These are phyloP conservation scores for Verticillium dahliae DNA, from an alignment of 2,329 filamentous ascomycete genomes.

Conservation along the genomic window DNA sequence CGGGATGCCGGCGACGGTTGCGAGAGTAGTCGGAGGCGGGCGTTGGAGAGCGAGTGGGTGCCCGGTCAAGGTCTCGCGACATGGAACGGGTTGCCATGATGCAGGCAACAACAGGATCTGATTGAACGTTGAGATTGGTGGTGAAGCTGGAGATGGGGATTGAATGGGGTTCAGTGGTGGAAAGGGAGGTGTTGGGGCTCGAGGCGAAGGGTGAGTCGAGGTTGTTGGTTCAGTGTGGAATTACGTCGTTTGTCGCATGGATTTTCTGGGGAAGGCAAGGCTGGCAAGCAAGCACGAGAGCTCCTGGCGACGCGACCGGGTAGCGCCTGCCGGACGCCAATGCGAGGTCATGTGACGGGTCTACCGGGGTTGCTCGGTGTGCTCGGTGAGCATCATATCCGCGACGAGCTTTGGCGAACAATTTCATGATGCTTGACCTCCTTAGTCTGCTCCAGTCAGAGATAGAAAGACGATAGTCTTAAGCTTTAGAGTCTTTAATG, in stretches of 20 bases:
- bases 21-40: conserved; percentile 26
- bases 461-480: not conserved
- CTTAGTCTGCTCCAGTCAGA: not conserved
- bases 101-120: not conserved
- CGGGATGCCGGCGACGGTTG: conserved; percentile 22
- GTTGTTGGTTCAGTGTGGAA: not conserved
- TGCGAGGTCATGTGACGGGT: not conserved
- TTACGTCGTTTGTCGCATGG: not conserved
- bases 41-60: conserved; percentile 25
- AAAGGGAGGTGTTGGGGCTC: not conserved
- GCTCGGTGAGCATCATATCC: not conserved
- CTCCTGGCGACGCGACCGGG: not conserved
- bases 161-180: not conserved
- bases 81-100: conserved; percentile 10
- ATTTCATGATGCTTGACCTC: not conserved
- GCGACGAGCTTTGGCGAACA: not conserved
- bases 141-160: not conserved
- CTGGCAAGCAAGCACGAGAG: not conserved
- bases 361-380: not conserved
- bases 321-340: not conserved
- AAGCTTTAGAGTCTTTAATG: too few relatives aligned
- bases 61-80: conserved; percentile 21
- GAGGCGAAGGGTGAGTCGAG: not conserved
- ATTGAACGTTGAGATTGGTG: not conserved
- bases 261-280: not conserved